Evolutionary conservation across 768 basidiomycete genomes (phyloP).

Genomic region (Tulasnella sp.): DNA sequence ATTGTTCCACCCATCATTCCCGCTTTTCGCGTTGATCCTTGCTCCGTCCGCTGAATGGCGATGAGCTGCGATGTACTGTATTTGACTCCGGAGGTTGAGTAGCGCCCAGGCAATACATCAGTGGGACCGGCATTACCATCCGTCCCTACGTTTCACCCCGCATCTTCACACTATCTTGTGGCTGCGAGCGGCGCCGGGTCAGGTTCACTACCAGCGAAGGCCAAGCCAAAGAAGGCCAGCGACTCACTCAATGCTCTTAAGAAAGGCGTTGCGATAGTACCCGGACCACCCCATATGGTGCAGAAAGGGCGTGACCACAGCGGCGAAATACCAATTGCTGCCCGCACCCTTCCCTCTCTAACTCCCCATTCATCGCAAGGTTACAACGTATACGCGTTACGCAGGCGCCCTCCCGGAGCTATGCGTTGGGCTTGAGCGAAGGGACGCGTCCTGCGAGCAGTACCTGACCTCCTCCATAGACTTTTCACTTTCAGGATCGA

Average conservation of each 20-base stretch:
- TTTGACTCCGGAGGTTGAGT: background rate
- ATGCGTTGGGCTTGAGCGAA: background rate
- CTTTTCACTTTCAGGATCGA: background rate
- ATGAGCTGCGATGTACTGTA: background rate
- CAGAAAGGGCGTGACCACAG: background rate
- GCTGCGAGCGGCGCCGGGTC: background rate
- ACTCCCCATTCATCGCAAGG: background rate
- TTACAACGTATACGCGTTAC: background rate
- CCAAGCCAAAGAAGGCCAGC: background rate
- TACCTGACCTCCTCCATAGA: background rate
- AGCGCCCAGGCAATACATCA: background rate
- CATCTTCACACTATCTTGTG: conserved; percentile 6
- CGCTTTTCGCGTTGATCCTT: background rate
- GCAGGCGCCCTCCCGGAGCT: background rate
- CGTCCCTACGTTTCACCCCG: conserved; percentile 6
- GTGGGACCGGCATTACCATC: background rate
- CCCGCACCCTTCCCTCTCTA: background rate
- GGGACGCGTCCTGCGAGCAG: background rate
- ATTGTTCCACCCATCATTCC: background rate
- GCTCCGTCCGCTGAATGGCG: background rate
- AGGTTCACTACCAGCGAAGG: background rate
- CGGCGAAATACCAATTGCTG: background rate
- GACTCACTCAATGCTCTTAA: background rate
- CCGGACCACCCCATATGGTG: conserved; percentile 5
- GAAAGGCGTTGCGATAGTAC: conserved; percentile 8